Conservation (phyloP, 2,329 filamentous ascomycete species). For the Mollisia scopiformis region DNA sequence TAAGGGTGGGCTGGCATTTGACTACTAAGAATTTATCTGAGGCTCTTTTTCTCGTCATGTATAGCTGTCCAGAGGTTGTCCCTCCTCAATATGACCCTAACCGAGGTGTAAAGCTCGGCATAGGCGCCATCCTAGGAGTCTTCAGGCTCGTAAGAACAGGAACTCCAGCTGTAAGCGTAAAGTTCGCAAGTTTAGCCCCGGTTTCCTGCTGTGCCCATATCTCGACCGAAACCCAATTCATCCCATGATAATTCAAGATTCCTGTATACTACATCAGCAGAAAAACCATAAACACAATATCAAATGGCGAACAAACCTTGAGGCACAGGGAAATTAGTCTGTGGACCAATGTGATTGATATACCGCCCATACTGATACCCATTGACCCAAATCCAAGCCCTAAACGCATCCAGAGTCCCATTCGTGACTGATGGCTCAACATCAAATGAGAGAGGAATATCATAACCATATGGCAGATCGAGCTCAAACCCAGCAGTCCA, state of each 20-base stretch:
- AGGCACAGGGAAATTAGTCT: constrained; percentile 71
- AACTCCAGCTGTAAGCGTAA: constrained; percentile 15
- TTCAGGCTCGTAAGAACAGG: constrained; percentile 11
- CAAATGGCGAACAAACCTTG: constrained; percentile 55
- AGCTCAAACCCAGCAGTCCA: constrained; percentile 58
- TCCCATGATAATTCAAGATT: constrained; percentile 61
- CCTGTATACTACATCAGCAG: neutral
- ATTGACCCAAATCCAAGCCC: constrained; percentile 71
- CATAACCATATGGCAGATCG: constrained; percentile 54
- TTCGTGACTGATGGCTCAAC: constrained; percentile 19
- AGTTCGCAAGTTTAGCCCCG: constrained; percentile 16
- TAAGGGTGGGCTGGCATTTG: neutral
- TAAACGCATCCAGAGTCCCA: constrained; percentile 47
- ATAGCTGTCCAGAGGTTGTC: neutral
- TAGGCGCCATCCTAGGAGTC: neutral
- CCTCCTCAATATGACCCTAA: neutral
- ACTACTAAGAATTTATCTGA: neutral
- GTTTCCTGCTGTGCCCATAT: constrained; percentile 59
- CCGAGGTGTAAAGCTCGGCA: neutral
- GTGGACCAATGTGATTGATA: constrained; percentile 66
- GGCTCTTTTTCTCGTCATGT: neutral
- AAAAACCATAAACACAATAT: neutral
- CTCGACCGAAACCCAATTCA: constrained; percentile 67
- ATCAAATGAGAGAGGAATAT: constrained; percentile 60
- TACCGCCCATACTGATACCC: constrained; percentile 73